Base-by-base conservation (phyloP, 495 filamentous ascomycete species). In the Bacidia rubella region DNA sequence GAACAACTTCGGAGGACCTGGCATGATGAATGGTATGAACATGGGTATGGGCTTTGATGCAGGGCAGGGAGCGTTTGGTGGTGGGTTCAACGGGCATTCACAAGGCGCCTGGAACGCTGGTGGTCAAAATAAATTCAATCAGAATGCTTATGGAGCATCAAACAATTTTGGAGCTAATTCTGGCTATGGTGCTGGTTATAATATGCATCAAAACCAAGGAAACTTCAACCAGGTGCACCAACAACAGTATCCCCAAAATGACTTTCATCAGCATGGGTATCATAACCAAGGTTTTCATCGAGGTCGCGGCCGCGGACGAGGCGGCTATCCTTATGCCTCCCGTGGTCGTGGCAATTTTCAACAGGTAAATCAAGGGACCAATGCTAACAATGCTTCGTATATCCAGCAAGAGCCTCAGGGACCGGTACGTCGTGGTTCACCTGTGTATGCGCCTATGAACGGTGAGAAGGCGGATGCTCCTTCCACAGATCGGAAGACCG, bases 11-110 rank as follows among this genome's bases (percentile, higher is more conserved):
- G 82, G 82, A 62, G 74, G 76, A 64, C 77, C 77, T 66, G 82
- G 81, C 72, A 88, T 89, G 84, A 90, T 90, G 83, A 82, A 81
- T 78, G 83, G 82, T 73, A 89, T 88, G 86, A 85, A 80, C 72
- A 86, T 83, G 78, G 85, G 82, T 68, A 88, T 92, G 86, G 85
- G 82, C 59, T 90, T 79, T 75, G 79, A 81, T 68, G 69, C 70
- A 52, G 75, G 73, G 60, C 76, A 79, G 65, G 70, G 71, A 60
- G 74, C 73, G 67, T 78, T 78, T 74, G 78, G 78, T 67, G 77
- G 77, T 66, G 77, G 77, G 66, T 80, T 77, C 75, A 77, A 81
- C 64, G 75, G 67, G 58, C 68, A 72, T 63, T 66, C 24, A 10
- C 47, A 75, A 67, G 69, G 72, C 69, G 68, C 75, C 65, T 82